A percentile compares a stretch with the other conserved stretches of the same genome.
Conservation (phyloP, 306 rosid genomes). For the Rosa rugosa region DNA sequence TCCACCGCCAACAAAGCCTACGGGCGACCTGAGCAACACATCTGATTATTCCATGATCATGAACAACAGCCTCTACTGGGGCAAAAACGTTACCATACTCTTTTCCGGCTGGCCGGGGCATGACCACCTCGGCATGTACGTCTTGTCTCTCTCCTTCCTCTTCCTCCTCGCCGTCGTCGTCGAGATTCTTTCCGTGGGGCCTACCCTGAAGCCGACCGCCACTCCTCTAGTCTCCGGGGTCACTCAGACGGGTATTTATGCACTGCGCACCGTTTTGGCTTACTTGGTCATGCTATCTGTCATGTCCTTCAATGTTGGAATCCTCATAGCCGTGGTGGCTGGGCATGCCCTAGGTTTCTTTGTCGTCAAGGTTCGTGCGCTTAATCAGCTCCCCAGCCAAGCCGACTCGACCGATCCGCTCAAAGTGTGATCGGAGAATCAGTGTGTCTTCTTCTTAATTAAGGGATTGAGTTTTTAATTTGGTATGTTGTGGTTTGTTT, state of each 20-base stretch:
- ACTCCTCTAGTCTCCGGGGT: constrained; percentile 27
- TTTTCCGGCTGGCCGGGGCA: constrained; percentile 68
- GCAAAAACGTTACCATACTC: constrained; percentile 46
- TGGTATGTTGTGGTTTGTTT: neutral
- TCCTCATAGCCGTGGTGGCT: constrained; percentile 56
- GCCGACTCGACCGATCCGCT: neutral
- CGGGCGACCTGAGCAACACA: constrained; percentile 36
- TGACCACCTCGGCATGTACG: constrained; percentile 54
- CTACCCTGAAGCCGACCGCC: constrained; percentile 32
- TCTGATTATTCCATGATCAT: constrained; percentile 31
- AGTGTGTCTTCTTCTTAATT: neutral
- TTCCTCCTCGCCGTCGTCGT: constrained; percentile 51
- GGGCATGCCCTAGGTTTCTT: constrained; percentile 49
- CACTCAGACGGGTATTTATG: constrained; percentile 44
- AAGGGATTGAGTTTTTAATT: neutral
- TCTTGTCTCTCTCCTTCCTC: constrained; percentile 55
- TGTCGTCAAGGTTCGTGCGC: constrained; percentile 27
- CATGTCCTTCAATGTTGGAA: constrained; percentile 73
- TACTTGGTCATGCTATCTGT: constrained; percentile 69
- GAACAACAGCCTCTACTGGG: constrained; percentile 59
- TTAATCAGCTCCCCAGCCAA: constrained; percentile 2
- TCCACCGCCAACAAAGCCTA: constrained; percentile 3
- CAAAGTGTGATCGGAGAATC: constrained; percentile 6
- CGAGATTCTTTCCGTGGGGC: constrained; percentile 53
- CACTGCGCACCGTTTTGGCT: constrained; percentile 42